Evolutionary conservation across 306 rosid species (phyloP), one percentile per base, ranked within the genome.

Genomic region (Herpetospermum pedunculosum): DNA sequence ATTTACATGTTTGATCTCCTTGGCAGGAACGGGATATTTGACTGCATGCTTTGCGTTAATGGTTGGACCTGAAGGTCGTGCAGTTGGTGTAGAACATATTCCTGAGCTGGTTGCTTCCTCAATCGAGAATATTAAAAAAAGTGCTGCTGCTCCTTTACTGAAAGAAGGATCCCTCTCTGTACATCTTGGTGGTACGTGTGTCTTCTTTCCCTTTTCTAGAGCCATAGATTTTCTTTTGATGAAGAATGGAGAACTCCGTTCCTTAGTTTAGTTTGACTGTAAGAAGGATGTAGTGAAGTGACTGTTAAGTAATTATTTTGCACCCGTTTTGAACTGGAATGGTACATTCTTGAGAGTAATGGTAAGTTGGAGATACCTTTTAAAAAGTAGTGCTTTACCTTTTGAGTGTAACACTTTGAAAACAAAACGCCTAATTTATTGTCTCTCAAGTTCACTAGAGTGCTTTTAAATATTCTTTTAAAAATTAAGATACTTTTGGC

Each of bases 51-150:
- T 89, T 77, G 97, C 93, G 3, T 26, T 87, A 81, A 95, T 95
- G 97, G 96, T 91, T 48, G 97, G 97, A 72, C 87, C 96, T 23
- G 75, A 89, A 81, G 99, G 97, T 59, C 85, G 77, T 28, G 84
- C 88, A 32, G 83, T 91, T 67, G 97, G 99, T 0, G 96, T 95
- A 72, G 99, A 95, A 44, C 97, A 95, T 77, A 95, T 95, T 87
- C 92, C 97, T 38, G 97, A 95, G 77, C 80, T 95, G 86, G 90
- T 79, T 49, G 85, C 90, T 78, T 91, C 83, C 65, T 91, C 99
- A 52, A 81, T 81, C 29, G 52, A 79, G 78, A 95, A 91, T 80
- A 89, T 95, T 59, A 70, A 85, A 41, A 89, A 88, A 76, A 88
- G 96, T 83, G 90, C 90, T 3, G 96, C 92, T 3, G 92, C 93